Conservation (phyloP, 2,329 filamentous ascomycete genomes). For the Orbilia blumenaviensis region DNA sequence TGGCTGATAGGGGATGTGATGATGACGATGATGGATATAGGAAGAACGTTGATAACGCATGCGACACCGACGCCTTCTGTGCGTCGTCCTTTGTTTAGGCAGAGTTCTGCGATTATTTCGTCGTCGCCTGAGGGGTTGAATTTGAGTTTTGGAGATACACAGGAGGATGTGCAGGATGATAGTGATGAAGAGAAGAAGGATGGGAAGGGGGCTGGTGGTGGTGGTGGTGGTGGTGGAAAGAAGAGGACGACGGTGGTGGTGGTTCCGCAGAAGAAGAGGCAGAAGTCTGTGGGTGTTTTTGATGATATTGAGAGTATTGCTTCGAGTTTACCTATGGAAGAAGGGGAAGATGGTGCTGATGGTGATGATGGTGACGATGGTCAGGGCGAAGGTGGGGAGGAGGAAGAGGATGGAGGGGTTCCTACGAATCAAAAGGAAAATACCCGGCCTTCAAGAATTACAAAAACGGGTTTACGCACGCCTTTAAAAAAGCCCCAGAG, state of each 20-base stretch:
- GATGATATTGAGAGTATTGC: slow-evolving; percentile 53
- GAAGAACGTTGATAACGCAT: slow-evolving; percentile 1
- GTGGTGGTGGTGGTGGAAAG: neutral
- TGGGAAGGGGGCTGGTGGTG: neutral
- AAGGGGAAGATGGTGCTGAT: no score
- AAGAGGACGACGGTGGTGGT: neutral
- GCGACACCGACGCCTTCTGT: slow-evolving; percentile 40
- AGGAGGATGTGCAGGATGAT: slow-evolving; percentile 52
- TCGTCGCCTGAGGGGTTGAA: slow-evolving; percentile 39
- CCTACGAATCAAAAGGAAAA: slow-evolving; percentile 28
- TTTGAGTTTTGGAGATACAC: slow-evolving; percentile 49
- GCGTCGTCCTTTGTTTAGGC: slow-evolving; percentile 4
- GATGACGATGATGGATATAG: no score
- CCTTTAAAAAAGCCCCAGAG: slow-evolving; percentile 8
- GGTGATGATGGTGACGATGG: neutral
- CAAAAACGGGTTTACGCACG: slow-evolving; percentile 1
- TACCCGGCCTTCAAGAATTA: neutral
- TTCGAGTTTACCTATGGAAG: slow-evolving; percentile 48
- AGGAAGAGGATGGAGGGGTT: slow-evolving; percentile 1
- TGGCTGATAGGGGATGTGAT: no score
- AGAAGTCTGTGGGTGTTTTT: slow-evolving; percentile 30
- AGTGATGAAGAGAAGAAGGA: neutral
- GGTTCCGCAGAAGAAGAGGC: slow-evolving; percentile 20
- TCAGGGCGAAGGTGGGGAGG: no score
- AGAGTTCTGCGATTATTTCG: slow-evolving; percentile 26